Evolutionary conservation across 2,329 filamentous ascomycete species (phyloP), one percentile per base, ranked within the genome.

Genomic region (Curvularia lunata): DNA sequence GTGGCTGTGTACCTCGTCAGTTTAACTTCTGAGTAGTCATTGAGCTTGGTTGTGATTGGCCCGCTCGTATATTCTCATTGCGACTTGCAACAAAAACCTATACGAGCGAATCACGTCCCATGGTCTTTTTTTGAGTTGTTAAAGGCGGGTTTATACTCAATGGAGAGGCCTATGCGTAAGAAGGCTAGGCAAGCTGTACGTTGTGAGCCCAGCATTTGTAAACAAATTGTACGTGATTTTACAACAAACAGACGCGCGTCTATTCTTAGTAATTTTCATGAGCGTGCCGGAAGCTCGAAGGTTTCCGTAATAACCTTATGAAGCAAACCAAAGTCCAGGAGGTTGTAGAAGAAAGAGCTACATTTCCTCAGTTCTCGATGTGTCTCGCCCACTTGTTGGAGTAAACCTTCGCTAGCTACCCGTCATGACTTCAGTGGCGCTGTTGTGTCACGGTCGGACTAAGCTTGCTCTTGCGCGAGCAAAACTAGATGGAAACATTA

Each of bases 21-120:
- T 16, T 32, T 23, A 19, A 12, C 13, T 18, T 53, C 16, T 30
- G 34, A n/a, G 27, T 41, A 12, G 42, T n/a, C 19, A 19, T 41
- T 16, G n/a, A 30, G 21, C 45, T 46, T 12, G 13, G 12, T 16
- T 45, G 27, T 57, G 54, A 57, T 53, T 57, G 54, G 54, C 38
- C 38, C 21, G 8, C 45, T 57, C 54, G 54, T 57, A 57, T 43
- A 45, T 37, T 27, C 34, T 42, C 34, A 54, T 38, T 16, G 21
- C 10, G 21, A 28, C n/a, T 4, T 37, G n/a, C 19, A n/a, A 32
- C 25, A 32, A 37, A 10, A 47, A 19, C 4, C 18, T 41, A 21
- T 46, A 28, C 28, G 38, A 42, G 28, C 54, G 9, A 57, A 57
- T 37, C 7, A 38, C 6, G 16, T 3, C 3, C 5, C 10, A 12